These are phyloP conservation scores for Nidula microcarpa DNA, from an alignment of 768 basidiomycete species.

Conservation along the genomic window DNA sequence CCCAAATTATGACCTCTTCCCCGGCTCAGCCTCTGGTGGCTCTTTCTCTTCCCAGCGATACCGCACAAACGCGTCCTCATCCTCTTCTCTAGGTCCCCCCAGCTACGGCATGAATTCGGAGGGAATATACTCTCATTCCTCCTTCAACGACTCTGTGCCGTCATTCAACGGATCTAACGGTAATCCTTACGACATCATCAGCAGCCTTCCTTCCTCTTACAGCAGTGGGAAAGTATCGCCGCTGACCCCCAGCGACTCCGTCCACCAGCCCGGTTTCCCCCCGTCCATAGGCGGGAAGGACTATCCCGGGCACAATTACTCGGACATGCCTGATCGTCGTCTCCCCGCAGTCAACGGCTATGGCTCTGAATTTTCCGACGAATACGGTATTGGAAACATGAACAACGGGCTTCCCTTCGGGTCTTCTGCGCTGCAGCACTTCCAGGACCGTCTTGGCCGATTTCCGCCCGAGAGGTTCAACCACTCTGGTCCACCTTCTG, in stretches of 20 bases:
- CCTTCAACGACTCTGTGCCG: conserved; percentile 59
- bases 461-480: conserved; percentile 56
- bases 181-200: conserved; percentile 64
- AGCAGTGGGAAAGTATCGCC: conserved; percentile 76
- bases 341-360: conserved; percentile 37
- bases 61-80: conserved; percentile 69
- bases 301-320: conserved; percentile 50
- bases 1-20: conserved; percentile 62
- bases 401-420: conserved; percentile 45
- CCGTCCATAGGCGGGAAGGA: conserved; percentile 48
- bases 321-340: conserved; percentile 55
- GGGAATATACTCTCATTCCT: conserved; percentile 51
- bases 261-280: conserved; percentile 51
- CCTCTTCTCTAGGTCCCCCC: conserved; percentile 56
- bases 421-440: conserved; percentile 51
- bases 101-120: conserved; percentile 54
- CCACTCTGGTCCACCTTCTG: conserved; percentile 35
- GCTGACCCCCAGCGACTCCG: conserved; percentile 65
- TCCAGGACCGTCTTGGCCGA: conserved; percentile 53
- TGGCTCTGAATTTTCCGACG: conserved; percentile 60
- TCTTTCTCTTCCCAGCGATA: conserved; percentile 60
- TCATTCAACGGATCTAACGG: conserved; percentile 50
- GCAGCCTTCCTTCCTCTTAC: conserved; percentile 60
- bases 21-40: conserved; percentile 32
- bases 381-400: conserved; percentile 51